Evolutionary conservation across 2,329 filamentous ascomycete genomes (phyloP), one percentile per base, ranked within the genome.

Genomic region (Ceratocystis diversiconidia): DNA sequence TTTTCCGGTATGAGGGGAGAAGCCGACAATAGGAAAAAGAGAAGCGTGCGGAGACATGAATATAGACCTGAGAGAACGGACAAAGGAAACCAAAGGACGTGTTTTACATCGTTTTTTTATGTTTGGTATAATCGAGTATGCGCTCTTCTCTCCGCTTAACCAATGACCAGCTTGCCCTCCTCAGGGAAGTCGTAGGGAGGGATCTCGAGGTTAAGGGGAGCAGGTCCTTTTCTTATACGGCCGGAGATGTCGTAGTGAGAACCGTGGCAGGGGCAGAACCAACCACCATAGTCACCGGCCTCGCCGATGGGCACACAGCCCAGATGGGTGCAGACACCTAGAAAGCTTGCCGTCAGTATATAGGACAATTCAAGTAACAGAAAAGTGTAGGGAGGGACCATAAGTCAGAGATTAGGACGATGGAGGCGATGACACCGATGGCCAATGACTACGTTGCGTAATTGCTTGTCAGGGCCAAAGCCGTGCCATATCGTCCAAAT

Each of bases 211-310:
- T 99, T 99, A 74, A 99, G 85, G 71, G 94, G 94, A 69, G 94
- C 94, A 70, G 94, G 94, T 71, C 94, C 94, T 85, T 90, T 96
- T 82, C 94, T 87, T 84, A 96, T 90, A 79, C 94, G 91, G 77
- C 94, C 94, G 70, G 92, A 97, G 78, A 99, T 97, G 77, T 99
- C 94, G 85, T 99, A 99, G 84, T 99, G 94, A 72, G 92, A 96
- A 78, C 94, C 94, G 85, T 99, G 94, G 89, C 94, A 99, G 71
- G 94, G 94, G 83, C 94, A 99, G 88, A 99, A 99, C 94, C 94
- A 99, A 75, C 94, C 94, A 76, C 94, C 94, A 74, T 82, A 99
- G 79, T 99, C 95, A 77, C 94, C 94, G 70, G 94, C 90, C 82
- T 99, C 94, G 74, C 95, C 94, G 74, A 99, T 99, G 75, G 94